A percentile compares a stretch with the other conserved stretches of the same genome.
These are phyloP conservation scores for Talaromyces sp. DNA, from an alignment of 2,329 filamentous ascomycete genomes.

Conservation along the genomic window DNA sequence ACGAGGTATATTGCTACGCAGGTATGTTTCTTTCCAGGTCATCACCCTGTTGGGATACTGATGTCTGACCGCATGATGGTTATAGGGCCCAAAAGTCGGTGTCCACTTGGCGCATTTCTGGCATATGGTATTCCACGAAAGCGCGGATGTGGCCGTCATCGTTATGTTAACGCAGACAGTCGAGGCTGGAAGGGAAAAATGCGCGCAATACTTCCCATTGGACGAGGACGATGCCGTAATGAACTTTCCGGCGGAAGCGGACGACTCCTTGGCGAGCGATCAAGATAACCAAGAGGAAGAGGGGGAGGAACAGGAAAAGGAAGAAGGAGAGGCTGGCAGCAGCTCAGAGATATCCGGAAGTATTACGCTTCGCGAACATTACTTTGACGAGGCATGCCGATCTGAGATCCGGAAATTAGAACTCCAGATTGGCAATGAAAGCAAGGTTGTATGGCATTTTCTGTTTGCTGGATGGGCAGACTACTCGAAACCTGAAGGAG, in stretches of 20 bases:
- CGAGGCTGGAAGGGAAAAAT: constrained; percentile 77
- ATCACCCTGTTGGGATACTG: constrained; percentile 21
- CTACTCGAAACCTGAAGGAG: constrained; percentile 71
- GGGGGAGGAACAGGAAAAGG: constrained; percentile 59
- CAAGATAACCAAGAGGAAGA: constrained; percentile 54
- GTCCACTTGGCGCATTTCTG: constrained; percentile 76
- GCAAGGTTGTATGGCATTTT: constrained; percentile 75
- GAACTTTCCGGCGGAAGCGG: constrained; percentile 37
- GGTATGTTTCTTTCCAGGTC: constrained; percentile 33
- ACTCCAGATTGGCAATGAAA: constrained; percentile 50
- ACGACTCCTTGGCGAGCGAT: constrained; percentile 29
- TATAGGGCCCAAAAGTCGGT: constrained; percentile 70
- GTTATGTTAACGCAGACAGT: constrained; percentile 92
- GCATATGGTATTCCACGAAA: constrained; percentile 91
- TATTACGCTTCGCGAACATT: constrained; percentile 60
- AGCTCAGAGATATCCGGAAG: constrained; percentile 65
- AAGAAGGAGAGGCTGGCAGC: constrained; percentile 63
- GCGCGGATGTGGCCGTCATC: constrained; percentile 71
- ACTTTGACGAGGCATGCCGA: constrained; percentile 56
- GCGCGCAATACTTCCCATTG: constrained; percentile 80
- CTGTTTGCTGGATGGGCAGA: constrained; percentile 89
- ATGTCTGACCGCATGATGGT: not conserved
- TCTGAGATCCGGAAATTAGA: constrained; percentile 73
- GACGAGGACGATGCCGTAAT: constrained; percentile 53
- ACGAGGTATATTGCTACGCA: constrained; percentile 86